phyloP scores from a whole-genome alignment of 352 stramenopile genomes.

The Pythium dissotocum region DNA sequence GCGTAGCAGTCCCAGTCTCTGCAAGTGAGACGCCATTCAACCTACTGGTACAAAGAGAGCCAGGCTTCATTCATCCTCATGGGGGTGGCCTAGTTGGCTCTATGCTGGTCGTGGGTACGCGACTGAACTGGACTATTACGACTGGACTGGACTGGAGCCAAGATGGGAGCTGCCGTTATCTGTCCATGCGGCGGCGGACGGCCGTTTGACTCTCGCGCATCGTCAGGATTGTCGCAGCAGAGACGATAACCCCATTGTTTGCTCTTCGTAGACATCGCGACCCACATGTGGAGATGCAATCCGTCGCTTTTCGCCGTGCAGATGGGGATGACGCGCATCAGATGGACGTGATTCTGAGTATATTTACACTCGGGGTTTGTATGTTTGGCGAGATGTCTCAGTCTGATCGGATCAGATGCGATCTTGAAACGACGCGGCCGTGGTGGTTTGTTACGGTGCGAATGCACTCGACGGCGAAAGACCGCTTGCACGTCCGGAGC shows the following conservation, averaged over 20 bases:
- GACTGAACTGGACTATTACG: too few relatives aligned
- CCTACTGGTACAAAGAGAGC: background rate
- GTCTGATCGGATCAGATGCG: constrained; percentile 3
- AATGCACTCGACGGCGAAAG: background rate
- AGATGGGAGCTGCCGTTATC: background rate
- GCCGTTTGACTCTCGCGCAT: background rate
- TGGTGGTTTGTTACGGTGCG: background rate
- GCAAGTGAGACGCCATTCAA: background rate
- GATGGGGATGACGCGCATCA: background rate
- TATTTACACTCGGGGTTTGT: background rate
- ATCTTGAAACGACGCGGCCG: constrained; percentile 2
- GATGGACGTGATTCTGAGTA: background rate
- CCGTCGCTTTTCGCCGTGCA: background rate
- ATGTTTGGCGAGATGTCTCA: background rate
- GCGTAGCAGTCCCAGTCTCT: background rate
- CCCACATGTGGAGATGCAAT: background rate
- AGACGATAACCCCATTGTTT: background rate
- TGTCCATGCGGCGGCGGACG: too few relatives aligned
- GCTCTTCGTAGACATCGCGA: background rate
- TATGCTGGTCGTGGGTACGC: too few relatives aligned
- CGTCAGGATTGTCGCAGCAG: background rate
- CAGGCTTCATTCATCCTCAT: background rate
- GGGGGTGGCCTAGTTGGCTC: too few relatives aligned
- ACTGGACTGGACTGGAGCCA: too few relatives aligned
- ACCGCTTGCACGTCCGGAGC: background rate